Conservation (phyloP, 176 grass and related monocot species). For the Bonia amplexicaulis region DNA sequence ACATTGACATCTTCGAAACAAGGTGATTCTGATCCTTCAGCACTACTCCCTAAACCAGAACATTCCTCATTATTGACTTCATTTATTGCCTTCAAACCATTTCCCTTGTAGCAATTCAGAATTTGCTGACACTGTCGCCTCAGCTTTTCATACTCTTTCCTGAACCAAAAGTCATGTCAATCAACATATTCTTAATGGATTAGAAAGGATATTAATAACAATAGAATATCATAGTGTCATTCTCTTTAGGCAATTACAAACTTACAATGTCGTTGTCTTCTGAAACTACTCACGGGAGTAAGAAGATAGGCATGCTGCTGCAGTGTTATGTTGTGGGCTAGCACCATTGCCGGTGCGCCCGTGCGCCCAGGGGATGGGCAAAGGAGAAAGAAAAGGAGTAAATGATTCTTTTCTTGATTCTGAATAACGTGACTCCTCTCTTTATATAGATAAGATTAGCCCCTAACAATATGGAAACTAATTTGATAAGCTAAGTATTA, state of each 20-base stretch:
- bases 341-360: no score
- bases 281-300: constrained; percentile 5
- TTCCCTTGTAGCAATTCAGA: constrained; percentile 54
- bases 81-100: constrained; percentile 59
- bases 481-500: no score
- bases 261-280: background rate
- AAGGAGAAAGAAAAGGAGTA: no score
- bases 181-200: background rate
- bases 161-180: constrained; percentile 29
- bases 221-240: background rate
- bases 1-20: constrained; percentile 46
- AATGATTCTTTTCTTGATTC: no score
- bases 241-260: constrained; percentile 8
- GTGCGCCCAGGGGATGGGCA: no score
- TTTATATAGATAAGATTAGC: no score
- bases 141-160: constrained; percentile 98
- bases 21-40: constrained; percentile 61
- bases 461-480: no score
- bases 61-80: constrained; percentile 51
- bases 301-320: background rate
- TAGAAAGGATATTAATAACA: background rate
- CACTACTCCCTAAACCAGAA: constrained; percentile 40
- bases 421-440: no score
- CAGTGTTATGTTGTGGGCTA: background rate
- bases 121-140: constrained; percentile 69